Evolutionary conservation across 1,139 yeast genomes (phyloP).

Genomic region (Kodamaea ohmeri): DNA sequence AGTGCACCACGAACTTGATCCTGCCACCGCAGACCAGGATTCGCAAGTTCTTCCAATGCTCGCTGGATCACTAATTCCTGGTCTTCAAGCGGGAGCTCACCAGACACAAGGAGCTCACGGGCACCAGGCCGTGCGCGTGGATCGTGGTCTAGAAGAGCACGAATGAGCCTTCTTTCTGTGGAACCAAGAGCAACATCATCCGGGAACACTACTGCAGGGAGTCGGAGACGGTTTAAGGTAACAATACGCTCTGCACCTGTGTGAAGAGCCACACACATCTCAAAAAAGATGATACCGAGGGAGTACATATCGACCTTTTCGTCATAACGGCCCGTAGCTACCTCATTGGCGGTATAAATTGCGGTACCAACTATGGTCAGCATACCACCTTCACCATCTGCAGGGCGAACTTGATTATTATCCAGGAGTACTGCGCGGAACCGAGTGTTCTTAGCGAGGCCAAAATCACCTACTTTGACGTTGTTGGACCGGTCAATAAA

Average conservation of each 20-base stretch:
- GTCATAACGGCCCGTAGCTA: conserved; percentile 72
- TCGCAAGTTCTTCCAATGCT: conserved; percentile 79
- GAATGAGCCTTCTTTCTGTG: conserved; percentile 62
- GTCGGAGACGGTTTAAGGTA: conserved; percentile 62
- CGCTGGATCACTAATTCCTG: conserved; percentile 88
- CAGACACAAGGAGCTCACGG: conserved; percentile 66
- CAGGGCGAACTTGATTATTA: conserved; percentile 37
- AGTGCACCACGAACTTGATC: conserved; percentile 84
- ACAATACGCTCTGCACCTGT: conserved; percentile 93
- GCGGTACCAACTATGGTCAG: conserved; percentile 94
- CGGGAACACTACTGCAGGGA: conserved; percentile 63
- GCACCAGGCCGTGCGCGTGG: conserved; percentile 81
- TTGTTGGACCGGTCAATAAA: conserved; percentile 88
- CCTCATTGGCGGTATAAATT: conserved; percentile 89
- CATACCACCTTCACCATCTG: conserved; percentile 58
- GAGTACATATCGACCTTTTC: conserved; percentile 97
- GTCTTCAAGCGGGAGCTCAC: conserved; percentile 81
- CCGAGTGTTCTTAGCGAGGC: conserved; percentile 81
- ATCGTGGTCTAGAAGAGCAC: conserved; percentile 67
- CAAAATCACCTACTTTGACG: conserved; percentile 95
- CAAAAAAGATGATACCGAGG: conserved; percentile 89
- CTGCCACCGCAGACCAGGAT: conserved; percentile 93
- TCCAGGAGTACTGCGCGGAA: conserved; percentile 39
- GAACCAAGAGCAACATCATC: conserved; percentile 54
- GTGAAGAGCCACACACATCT: conserved; percentile 78